These are phyloP conservation scores for Leccinum variabile DNA, from an alignment of 1,284 basidiomycete genomes.

Conservation along the genomic window DNA sequence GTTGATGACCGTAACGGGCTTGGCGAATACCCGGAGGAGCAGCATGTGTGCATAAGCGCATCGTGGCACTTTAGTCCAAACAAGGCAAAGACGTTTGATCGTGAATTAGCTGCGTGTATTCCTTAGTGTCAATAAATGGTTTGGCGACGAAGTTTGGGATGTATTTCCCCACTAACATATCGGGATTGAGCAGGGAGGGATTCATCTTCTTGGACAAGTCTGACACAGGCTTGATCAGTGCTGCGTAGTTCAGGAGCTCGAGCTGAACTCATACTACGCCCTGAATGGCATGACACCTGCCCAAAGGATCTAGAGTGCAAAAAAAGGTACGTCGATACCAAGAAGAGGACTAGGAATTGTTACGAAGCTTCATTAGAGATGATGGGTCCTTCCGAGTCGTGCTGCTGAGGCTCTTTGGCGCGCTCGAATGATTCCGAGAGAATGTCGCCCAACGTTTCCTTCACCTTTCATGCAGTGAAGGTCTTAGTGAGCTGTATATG, in stretches of 20 bases:
- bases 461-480: slow-evolving; percentile 84
- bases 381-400: slow-evolving; percentile 81
- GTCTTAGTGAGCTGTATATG: slow-evolving; percentile 72
- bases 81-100: slow-evolving; percentile 93
- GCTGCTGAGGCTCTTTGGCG: slow-evolving; percentile 71
- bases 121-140: slow-evolving; percentile 88
- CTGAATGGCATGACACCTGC: slow-evolving; percentile 98
- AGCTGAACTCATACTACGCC: slow-evolving; percentile 59
- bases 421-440: slow-evolving; percentile 80
- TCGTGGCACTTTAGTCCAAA: slow-evolving; percentile 78
- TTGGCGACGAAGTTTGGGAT: slow-evolving; percentile 97
- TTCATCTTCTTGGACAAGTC: slow-evolving; percentile 99
- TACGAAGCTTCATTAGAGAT: slow-evolving; percentile 95
- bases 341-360: slow-evolving; percentile 82
- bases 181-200: slow-evolving; percentile 84
- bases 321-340: slow-evolving; percentile 95
- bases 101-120: slow-evolving; percentile 93
- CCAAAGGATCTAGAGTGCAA: slow-evolving; percentile 92
- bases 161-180: slow-evolving; percentile 91
- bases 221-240: slow-evolving; percentile 37
- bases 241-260: slow-evolving; percentile 11
- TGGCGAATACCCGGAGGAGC: slow-evolving; percentile 74
- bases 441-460: slow-evolving; percentile 90
- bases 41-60: slow-evolving; percentile 77
- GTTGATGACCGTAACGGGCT: slow-evolving; percentile 80